phyloP scores from a whole-genome alignment of 352 stramenopile species.

The Halophytophthora polymorphica region DNA sequence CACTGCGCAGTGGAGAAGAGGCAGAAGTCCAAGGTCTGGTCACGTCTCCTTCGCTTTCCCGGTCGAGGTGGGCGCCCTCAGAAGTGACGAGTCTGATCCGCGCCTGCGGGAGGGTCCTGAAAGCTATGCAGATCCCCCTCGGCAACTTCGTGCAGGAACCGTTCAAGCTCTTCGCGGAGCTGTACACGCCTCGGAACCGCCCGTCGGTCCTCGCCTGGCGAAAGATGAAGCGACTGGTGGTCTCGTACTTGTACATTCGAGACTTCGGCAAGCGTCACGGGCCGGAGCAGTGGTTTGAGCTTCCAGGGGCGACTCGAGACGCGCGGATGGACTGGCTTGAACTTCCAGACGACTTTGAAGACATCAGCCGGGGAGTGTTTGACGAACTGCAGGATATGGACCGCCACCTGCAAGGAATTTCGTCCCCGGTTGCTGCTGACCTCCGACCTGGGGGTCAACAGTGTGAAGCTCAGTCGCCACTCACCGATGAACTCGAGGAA shows the following conservation, averaged over 20 bases:
- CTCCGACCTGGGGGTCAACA: no score
- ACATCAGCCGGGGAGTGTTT: conserved; percentile 17
- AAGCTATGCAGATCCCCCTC: neutral
- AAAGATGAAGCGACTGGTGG: conserved; percentile 3
- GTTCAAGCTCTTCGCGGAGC: neutral
- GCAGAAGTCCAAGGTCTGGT: no score
- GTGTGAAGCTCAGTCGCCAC: no score
- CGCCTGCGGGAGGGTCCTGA: neutral
- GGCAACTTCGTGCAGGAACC: neutral
- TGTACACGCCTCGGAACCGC: conserved; percentile 5
- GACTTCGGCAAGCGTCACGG: conserved; percentile 1
- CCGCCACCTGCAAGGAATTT: neutral
- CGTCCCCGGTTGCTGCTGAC: neutral
- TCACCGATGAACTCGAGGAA: no score
- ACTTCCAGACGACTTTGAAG: conserved; percentile 22
- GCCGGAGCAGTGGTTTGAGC: conserved; percentile 1
- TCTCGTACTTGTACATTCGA: conserved; percentile 4
- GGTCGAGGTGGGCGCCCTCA: neutral
- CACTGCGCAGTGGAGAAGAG: no score
- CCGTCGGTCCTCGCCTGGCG: neutral
- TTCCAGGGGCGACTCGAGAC: neutral
- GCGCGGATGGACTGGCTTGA: conserved; percentile 9
- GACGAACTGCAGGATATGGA: conserved; percentile 16
- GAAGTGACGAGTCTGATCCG: neutral
- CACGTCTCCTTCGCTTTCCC: no score